Evolutionary conservation across 371 early-diverging fungal genomes (phyloP), one percentile per base, ranked within the genome.

Genomic region (Umbelopsis sp.): DNA sequence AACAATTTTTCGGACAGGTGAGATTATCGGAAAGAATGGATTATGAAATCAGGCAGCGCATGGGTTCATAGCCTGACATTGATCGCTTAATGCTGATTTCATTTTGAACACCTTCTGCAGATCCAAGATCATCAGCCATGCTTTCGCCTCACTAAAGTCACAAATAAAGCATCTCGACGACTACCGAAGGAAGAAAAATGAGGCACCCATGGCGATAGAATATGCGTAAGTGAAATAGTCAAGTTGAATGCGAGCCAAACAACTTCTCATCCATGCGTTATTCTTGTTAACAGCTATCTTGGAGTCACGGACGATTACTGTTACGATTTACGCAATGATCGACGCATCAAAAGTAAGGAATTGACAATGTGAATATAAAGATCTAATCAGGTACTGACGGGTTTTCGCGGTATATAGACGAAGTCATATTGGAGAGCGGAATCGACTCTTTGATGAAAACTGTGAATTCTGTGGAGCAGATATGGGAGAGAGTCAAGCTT

Each of bases 231-330:
- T 57, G 0, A 57, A 51, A 12, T 10, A 32, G 1, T 14, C 20
- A 52, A 11, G 29, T 0, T 29, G 29, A 22, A 16, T 6, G 48
- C 14, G 48, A 8, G 3, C 16, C 1, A n/a, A 18, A 18, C 48
- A 16, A n/a, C 6, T 16, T 48, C n/a, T 20, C n/a, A 48, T 48
- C 48, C 2, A 5, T 20, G 16, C 11, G 8, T 5, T 7, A 48
- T 9, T 48, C 16, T 16, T n/a, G 18, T 18, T 35, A 7, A 6
- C 7, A 57, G 57, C 10, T 57, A 57, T 18, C 57, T 57, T 18
- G 57, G 57, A 12, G 35, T 57, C 9, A 57, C 57, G 4, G 57
- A 57, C 57, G 57, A 57, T 35, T 57, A 37, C 57, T 57, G 57
- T 18, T 57, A 35, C 29, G 57, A 57, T 57, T 57, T 57, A 29